Evolutionary conservation across 345 rosid species (phyloP), one percentile per base, ranked within the genome.

Genomic region (Aquilaria malaccensis): DNA sequence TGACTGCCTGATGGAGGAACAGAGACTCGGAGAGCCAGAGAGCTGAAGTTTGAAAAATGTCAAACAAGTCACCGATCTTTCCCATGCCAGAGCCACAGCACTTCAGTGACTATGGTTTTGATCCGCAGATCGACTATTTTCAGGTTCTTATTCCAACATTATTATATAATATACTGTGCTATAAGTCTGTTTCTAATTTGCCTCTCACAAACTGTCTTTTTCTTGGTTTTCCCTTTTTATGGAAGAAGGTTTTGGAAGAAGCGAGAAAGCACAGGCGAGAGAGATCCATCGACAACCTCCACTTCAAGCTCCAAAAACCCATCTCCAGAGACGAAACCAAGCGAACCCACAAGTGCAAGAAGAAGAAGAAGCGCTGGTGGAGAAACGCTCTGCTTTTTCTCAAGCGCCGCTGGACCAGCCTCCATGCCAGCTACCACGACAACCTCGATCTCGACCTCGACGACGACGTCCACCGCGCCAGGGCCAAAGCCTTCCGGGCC

Each of bases 301-400:
- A 79, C 58, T 94, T 87, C 83, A 90, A 94, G 90, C 82, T 94
- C 67, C 92, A 83, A 22, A 87, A 90, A 62, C 96, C 95, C 80
- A 85, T 84, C 59, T 80, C 92, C 0, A 87, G 80, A 63, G 96
- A 88, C 41, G 86, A 93, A 30, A 55, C 71, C 62, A 76, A 76
- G 71, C 81, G 75, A 52, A 41, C 54, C 73, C 75, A 72, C 72
- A 56, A 66, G 59, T 79, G 66, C 70, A 71, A n/a, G 57, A 72
- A 50, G 70, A 45, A 67, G 52, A 80, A 73, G 72, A 83, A 75
- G 5, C 80, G 91, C 72, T 89, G 98, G 96, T 92, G 98, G 98
- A 84, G 68, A 67, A 87, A 76, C 37, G 92, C 96, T 9, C 68
- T 89, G 15, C 69, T 79, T 22, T 81, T 87, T 76, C 76, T 89